Percentiles rank a stretch among this genome's conserved stretches.
Conservation (phyloP, 306 rosid species). For the Abrus pulchellus region DNA sequence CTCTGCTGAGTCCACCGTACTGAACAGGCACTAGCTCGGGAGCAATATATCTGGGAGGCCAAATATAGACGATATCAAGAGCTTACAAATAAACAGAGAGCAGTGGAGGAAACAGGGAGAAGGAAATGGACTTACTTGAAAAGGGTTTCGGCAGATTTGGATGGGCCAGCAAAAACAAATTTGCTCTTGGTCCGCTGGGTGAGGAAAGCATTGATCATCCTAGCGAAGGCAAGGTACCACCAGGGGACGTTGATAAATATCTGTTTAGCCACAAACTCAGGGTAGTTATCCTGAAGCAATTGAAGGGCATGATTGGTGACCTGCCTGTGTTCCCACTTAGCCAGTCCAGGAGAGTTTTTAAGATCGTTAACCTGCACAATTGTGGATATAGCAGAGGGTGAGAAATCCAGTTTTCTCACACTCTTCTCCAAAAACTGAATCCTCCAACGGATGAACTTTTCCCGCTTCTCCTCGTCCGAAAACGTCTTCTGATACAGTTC, state of each 20-base stretch:
- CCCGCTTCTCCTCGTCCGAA: conserved; percentile 80
- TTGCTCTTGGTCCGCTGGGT: conserved; percentile 96
- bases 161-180: conserved; percentile 86
- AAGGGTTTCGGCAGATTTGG: conserved; percentile 83
- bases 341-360: conserved; percentile 78
- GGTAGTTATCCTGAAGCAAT: conserved; percentile 89
- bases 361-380: conserved; percentile 84
- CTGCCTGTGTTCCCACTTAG: conserved; percentile 75
- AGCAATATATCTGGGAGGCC: conserved; percentile 68
- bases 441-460: conserved; percentile 85
- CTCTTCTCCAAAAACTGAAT: conserved; percentile 83
- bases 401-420: conserved; percentile 67
- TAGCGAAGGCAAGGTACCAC: conserved; percentile 91
- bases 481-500: conserved; percentile 78
- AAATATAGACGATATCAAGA: background rate
- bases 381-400: conserved; percentile 64
- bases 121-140: conserved; percentile 57
- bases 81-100: background rate
- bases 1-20: conserved; percentile 90
- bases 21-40: conserved; percentile 88
- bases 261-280: conserved; percentile 94
- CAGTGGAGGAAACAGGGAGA: too few relatives aligned
- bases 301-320: conserved; percentile 87
- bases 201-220: conserved; percentile 76
- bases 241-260: conserved; percentile 91